These are phyloP conservation scores for Russula earlei DNA, from an alignment of 768 basidiomycete species.

Conservation along the genomic window DNA sequence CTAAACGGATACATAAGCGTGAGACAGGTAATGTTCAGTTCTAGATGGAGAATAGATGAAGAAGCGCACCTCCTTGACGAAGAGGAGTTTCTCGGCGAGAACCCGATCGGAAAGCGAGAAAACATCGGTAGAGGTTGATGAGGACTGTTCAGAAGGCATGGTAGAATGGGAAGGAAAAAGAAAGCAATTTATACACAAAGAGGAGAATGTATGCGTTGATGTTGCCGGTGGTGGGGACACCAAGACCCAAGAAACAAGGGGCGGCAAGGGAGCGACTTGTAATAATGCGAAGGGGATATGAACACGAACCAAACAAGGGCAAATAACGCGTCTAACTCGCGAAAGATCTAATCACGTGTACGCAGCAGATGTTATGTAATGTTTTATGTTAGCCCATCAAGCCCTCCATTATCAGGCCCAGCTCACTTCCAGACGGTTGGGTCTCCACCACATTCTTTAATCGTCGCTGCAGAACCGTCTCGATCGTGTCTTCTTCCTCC, in stretches of 20 bases:
- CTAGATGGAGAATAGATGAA: not conserved
- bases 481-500: conserved; percentile 38
- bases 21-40: no score
- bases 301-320: conserved; percentile 10
- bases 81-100: conserved; percentile 60
- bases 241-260: not conserved
- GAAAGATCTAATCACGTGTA: conserved; percentile 1
- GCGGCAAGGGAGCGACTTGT: not conserved
- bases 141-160: conserved; percentile 26
- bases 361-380: no score
- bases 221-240: not conserved
- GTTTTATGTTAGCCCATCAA: conserved; percentile 30
- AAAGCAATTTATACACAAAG: conserved; percentile 12
- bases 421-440: conserved; percentile 29
- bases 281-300: conserved; percentile 1
- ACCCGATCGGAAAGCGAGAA: conserved; percentile 69
- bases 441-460: conserved; percentile 30
- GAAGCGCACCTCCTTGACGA: conserved; percentile 59
- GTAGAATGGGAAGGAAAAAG: conserved; percentile 18
- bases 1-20: conserved; percentile 29
- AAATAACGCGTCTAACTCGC: conserved; percentile 13
- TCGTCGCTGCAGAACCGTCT: conserved; percentile 30
- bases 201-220: not conserved
- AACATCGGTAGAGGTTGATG: conserved; percentile 42
- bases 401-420: conserved; percentile 35